These are phyloP conservation scores for Gentiana dahurica DNA, from an alignment of 257 asterid species.

Conservation along the genomic window DNA sequence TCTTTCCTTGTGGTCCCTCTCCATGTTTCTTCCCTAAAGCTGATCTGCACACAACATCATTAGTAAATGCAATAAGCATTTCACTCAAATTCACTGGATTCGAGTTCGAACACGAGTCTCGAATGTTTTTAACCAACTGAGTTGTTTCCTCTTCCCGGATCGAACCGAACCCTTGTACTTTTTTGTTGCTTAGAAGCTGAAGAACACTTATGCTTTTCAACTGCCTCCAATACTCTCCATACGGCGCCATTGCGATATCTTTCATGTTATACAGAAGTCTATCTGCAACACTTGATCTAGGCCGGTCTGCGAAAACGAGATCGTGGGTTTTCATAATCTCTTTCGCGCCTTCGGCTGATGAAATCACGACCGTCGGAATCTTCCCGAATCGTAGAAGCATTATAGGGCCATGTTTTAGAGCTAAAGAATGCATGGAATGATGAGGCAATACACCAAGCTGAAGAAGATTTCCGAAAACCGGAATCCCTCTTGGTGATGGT, in stretches of 20 bases:
- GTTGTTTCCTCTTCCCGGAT: slow-evolving; percentile 35
- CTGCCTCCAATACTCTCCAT: slow-evolving; percentile 42
- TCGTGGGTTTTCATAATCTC: slow-evolving; percentile 37
- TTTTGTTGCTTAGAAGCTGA: slow-evolving; percentile 34
- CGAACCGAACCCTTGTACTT: slow-evolving; percentile 25
- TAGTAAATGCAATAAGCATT: slow-evolving; percentile 12
- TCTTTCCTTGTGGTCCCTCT: slow-evolving; percentile 23
- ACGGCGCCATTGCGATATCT: slow-evolving; percentile 23
- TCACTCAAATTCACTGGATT: slow-evolving; percentile 22
- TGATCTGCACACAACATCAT: slow-evolving; percentile 28
- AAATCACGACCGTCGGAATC: slow-evolving; percentile 28
- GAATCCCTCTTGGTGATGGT: slow-evolving; percentile 37
- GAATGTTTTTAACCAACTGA: slow-evolving; percentile 26
- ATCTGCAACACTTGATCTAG: slow-evolving; percentile 14
- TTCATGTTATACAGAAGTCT: slow-evolving; percentile 12
- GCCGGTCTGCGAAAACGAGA: slow-evolving; percentile 25
- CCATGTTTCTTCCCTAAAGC: slow-evolving; percentile 32
- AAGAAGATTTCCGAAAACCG: slow-evolving; percentile 33
- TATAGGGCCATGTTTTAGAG: slow-evolving; percentile 26
- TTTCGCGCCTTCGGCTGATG: slow-evolving; percentile 26
- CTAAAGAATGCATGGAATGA: slow-evolving; percentile 25
- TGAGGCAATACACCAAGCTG: slow-evolving; percentile 31
- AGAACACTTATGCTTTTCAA: slow-evolving; percentile 27
- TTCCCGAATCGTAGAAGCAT: slow-evolving; percentile 37
- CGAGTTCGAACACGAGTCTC: neutral